phyloP scores from a whole-genome alignment of 805 yeast species.

The Candida sonorensis region DNA sequence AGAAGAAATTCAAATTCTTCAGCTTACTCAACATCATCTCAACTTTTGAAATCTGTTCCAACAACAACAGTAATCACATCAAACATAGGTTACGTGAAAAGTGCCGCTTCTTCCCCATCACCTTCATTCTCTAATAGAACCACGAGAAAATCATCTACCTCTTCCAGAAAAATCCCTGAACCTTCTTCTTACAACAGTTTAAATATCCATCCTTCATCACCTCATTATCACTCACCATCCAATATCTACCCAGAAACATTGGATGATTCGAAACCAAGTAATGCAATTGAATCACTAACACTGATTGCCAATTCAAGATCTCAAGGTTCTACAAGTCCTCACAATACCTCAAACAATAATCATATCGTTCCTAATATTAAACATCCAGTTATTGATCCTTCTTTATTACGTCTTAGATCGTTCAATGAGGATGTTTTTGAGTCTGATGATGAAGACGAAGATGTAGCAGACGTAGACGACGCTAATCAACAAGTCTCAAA shows the following conservation, averaged over 20 bases:
- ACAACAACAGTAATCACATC: conserved; percentile 19
- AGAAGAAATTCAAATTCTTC: conserved; percentile 19
- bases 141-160: conserved; percentile 8
- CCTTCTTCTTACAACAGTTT: too few species aligned
- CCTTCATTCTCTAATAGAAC: conserved; percentile 16
- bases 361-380: too few species aligned
- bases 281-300: too few species aligned
- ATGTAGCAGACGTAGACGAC: too few species aligned
- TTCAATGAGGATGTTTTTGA: conserved; percentile 27
- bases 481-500: too few species aligned
- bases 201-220: too few species aligned
- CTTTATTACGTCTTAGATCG: conserved; percentile 23
- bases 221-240: too few species aligned
- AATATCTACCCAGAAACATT: too few species aligned
- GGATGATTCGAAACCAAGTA: too few species aligned
- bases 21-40: conserved; percentile 18
- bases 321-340: too few species aligned
- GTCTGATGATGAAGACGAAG: conserved; percentile 27
- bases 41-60: conserved; percentile 11
- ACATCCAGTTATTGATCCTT: conserved; percentile 14
- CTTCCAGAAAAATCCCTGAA: background rate
- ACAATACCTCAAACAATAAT: too few species aligned
- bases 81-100: conserved; percentile 17
- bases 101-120: conserved; percentile 11
- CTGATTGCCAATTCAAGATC: too few species aligned